A percentile compares a stretch with the other conserved stretches of the same genome.
Conservation (phyloP, 768 basidiomycete genomes). For the Amanita jacksonii region DNA sequence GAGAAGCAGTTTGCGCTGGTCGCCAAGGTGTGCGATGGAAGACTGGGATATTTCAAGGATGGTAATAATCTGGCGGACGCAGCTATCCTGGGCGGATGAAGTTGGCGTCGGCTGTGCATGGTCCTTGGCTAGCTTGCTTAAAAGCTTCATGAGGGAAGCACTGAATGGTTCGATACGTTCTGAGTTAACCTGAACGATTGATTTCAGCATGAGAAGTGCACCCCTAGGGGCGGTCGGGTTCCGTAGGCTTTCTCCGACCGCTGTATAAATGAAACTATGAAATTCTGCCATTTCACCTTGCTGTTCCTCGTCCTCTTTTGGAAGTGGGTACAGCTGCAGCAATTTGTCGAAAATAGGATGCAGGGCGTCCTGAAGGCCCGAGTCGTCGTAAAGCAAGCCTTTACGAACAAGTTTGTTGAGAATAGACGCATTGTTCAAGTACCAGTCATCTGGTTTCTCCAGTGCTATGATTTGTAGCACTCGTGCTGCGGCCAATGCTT, state of each 20-base stretch:
- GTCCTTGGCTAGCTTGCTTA: constrained; percentile 81
- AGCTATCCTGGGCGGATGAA: constrained; percentile 43
- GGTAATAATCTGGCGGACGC: constrained; percentile 58
- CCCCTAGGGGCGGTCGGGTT: constrained; percentile 66
- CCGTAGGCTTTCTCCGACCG: constrained; percentile 73
- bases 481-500: constrained; percentile 75
- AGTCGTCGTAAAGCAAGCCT: constrained; percentile 75
- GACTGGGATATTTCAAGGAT: constrained; percentile 82
- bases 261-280: constrained; percentile 62
- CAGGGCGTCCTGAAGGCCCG: constrained; percentile 69
- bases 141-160: constrained; percentile 66
- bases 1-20: constrained; percentile 76
- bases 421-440: constrained; percentile 53
- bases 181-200: constrained; percentile 70
- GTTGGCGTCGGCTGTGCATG: constrained; percentile 54
- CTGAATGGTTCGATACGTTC: constrained; percentile 80
- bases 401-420: constrained; percentile 83
- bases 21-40: constrained; percentile 73
- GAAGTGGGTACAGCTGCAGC: constrained; percentile 65
- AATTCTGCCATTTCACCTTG: constrained; percentile 66
- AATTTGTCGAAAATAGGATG: constrained; percentile 78
- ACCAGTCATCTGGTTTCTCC: constrained; percentile 83
- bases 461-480: constrained; percentile 80
- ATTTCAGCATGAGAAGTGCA: constrained; percentile 78
- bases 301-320: constrained; percentile 72